Evolutionary conservation across 179 eudicot species (phyloP), one percentile per base, ranked within the genome.

Genomic region (Sideroxylon spinosum): DNA sequence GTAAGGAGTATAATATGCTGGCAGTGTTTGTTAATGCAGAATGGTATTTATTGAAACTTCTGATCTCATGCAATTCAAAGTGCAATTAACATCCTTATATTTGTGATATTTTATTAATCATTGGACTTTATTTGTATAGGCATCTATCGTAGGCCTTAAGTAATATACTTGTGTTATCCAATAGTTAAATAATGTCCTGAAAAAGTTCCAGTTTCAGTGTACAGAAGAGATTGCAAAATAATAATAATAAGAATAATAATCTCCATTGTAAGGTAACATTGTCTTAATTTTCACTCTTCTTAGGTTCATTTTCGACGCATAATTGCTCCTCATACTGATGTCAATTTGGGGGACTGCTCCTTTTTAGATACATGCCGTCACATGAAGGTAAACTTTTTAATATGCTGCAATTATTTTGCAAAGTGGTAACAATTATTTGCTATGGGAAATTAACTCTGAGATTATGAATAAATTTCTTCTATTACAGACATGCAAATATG

Each of bases 261-360:
- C 1, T 65, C 29, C 28, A 63, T 5, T 22, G 22, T 64, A 23
- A 70, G 48, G 37, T 44, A 17, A 62, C 78, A 13, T 44, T 75
- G 55, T 67, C 50, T 37, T 44, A 46, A 37, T 37, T 23, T 64
- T 60, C 49, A 28, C 20, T 19, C 32, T 19, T 62, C 13, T 53
- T 82, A 95, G 98, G 99, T 95, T 89, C 99, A 95, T 87, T 95
- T 95, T 76, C 84, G 97, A 78, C 95, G 99, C 53, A 95, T 95
- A 81, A 92, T 92, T 85, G 98, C 98, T 79, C 90, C 80, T 9
- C 99, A 95, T 78, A 95, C 97, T 62, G 99, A 95, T 76, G 75
- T 91, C 84, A 95, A 88, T 83, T 86, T 92, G 82, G 99, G 99
- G 68, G 99, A 95, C 71, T 93, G 99, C 83, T 93, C 98, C 71